Evolutionary conservation across 2,329 filamentous ascomycete genomes (phyloP).

Genomic region (Chaetothyriales sp.): DNA sequence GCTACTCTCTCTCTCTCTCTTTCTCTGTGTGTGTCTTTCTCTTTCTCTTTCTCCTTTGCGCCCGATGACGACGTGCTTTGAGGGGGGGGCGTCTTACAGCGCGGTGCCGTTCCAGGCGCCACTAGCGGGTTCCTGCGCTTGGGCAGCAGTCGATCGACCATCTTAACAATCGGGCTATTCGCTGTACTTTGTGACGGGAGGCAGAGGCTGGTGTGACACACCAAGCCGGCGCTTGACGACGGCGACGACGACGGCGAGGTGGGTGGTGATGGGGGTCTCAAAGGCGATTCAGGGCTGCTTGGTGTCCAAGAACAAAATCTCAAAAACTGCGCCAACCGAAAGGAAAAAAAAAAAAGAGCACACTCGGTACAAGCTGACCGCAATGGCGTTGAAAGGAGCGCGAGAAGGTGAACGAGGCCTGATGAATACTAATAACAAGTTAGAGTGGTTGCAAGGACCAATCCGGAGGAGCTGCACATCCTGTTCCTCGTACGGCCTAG

Average conservation of each 20-base stretch:
- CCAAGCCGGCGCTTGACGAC: neutral
- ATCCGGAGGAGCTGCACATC: too few species aligned
- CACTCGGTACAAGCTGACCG: neutral
- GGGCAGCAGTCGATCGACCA: conserved; percentile 26
- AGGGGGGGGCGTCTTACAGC: conserved; percentile 25
- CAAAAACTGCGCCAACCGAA: neutral
- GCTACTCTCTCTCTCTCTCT: too few species aligned
- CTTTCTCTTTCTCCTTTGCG: neutral
- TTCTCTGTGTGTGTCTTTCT: too few species aligned
- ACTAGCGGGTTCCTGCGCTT: conserved; percentile 33
- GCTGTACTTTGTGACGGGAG: neutral
- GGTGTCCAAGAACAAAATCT: neutral
- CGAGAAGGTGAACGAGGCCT: neutral
- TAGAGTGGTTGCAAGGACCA: too few species aligned
- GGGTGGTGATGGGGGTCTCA: neutral
- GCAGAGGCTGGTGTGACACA: neutral
- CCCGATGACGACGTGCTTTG: neutral
- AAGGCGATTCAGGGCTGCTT: neutral
- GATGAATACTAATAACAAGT: neutral
- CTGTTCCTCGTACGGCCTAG: too few species aligned
- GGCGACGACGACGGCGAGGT: neutral
- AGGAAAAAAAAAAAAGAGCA: neutral
- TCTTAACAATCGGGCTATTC: neutral
- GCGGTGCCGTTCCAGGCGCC: conserved; percentile 27
- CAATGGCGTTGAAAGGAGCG: neutral